phyloP scores from a whole-genome alignment of 805 yeast species.

The Limtongia smithiae region DNA sequence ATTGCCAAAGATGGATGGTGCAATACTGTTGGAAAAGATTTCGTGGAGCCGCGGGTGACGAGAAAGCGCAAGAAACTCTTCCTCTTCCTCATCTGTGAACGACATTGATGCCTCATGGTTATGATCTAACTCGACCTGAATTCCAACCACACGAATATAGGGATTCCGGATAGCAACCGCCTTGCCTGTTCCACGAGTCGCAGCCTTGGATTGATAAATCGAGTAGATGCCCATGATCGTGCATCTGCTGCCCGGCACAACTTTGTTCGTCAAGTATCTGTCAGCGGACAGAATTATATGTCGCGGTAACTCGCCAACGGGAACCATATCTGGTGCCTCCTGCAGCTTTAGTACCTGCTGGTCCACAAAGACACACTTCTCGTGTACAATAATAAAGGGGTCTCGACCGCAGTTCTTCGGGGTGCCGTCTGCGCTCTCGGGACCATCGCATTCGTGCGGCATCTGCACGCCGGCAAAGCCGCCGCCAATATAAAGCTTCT shows the following conservation, averaged over 20 bases:
- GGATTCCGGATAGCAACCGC: constrained; percentile 91
- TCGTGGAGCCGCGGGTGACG: constrained; percentile 83
- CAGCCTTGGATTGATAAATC: constrained; percentile 69
- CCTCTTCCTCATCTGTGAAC: constrained; percentile 91
- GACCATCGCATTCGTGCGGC: constrained; percentile 63
- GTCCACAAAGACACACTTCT: constrained; percentile 87
- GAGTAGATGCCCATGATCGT: constrained; percentile 90
- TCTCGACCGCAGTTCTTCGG: constrained; percentile 83
- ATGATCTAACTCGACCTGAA: constrained; percentile 76
- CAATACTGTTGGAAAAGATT: constrained; percentile 80
- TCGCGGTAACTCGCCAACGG: constrained; percentile 98
- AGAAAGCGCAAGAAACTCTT: constrained; percentile 76
- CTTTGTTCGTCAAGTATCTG: constrained; percentile 80
- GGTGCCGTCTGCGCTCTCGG: constrained; percentile 42
- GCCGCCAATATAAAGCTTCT: constrained; percentile 55
- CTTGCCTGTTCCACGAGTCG: constrained; percentile 49
- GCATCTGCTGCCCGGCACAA: constrained; percentile 93
- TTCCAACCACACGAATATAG: constrained; percentile 79
- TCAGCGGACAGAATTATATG: constrained; percentile 84
- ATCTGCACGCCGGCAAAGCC: constrained; percentile 68
- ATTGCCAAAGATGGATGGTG: constrained; percentile 95
- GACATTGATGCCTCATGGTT: constrained; percentile 57
- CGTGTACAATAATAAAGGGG: constrained; percentile 91
- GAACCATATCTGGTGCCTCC: constrained; percentile 98
- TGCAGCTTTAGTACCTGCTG: constrained; percentile 92